phyloP scores from a whole-genome alignment of 2,329 filamentous ascomycete species.

The Didymella exigua region DNA sequence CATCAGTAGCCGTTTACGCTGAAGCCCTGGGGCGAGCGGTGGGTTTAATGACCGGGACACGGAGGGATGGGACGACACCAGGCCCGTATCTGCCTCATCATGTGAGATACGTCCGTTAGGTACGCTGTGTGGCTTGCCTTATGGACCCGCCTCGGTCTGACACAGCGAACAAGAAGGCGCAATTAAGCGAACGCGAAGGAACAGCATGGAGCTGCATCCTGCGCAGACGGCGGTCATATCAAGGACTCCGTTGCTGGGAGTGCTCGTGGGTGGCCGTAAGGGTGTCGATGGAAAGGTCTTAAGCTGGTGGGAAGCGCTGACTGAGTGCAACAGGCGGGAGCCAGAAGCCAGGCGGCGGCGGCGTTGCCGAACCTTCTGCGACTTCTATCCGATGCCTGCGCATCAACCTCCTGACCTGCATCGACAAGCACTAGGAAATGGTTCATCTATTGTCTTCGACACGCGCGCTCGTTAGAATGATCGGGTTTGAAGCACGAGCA shows the following conservation, averaged over 20 bases:
- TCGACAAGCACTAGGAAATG: not conserved
- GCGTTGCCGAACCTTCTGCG: not conserved
- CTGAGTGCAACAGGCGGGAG: not conserved
- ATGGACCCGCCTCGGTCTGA: not conserved
- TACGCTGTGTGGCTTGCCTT: conserved; percentile 5
- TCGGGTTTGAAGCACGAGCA: not conserved
- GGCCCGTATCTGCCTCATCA: conserved; percentile 2
- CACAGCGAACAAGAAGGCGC: not conserved
- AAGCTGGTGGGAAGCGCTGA: not conserved
- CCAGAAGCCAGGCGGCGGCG: not conserved
- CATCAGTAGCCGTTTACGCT: not conserved
- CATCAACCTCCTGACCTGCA: not conserved
- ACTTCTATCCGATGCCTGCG: not conserved
- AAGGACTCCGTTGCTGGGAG: not conserved
- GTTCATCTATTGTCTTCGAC: not conserved
- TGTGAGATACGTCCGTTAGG: conserved; percentile 5
- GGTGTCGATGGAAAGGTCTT: not conserved
- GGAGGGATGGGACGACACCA: conserved; percentile 3
- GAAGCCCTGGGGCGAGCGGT: not conserved
- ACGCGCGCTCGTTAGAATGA: not conserved
- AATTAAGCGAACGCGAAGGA: conserved; percentile 5
- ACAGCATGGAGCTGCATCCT: not conserved
- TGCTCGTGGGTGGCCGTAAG: not conserved
- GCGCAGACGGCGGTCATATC: not conserved
- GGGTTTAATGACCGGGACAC: not conserved